Evolutionary conservation across 805 yeast species (phyloP).

Genomic region (Brettanomyces custersianus): DNA sequence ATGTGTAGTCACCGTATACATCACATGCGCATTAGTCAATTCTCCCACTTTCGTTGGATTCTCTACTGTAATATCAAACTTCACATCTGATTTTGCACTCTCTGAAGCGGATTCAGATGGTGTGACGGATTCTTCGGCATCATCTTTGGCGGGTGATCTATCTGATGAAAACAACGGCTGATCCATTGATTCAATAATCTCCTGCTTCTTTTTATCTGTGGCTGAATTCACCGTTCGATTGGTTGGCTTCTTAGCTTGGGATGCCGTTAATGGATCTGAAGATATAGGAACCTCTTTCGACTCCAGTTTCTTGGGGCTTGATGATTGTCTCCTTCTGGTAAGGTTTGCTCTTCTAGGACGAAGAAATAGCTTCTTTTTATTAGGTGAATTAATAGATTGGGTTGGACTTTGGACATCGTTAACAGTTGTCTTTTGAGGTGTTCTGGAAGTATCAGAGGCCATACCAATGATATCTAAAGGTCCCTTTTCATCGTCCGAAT

Average conservation of each 20-base stretch:
- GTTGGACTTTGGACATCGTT: neutral
- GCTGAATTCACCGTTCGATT: neutral
- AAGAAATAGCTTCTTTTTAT: slow-evolving; percentile 32
- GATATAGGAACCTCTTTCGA: neutral
- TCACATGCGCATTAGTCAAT: slow-evolving; percentile 79
- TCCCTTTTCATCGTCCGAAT: slow-evolving; percentile 9
- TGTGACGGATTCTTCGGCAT: neutral
- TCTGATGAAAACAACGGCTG: slow-evolving; percentile 45
- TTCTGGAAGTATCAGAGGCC: slow-evolving; percentile 4
- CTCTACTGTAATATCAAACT: slow-evolving; percentile 64
- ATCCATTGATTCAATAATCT: slow-evolving; percentile 25
- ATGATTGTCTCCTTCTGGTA: slow-evolving; percentile 24
- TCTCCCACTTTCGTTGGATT: slow-evolving; percentile 93
- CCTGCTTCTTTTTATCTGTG: slow-evolving; percentile 20
- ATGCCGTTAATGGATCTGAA: neutral
- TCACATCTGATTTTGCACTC: slow-evolving; percentile 12
- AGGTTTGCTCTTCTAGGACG: slow-evolving; percentile 32
- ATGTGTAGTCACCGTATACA: slow-evolving; percentile 65
- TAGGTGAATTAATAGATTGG: slow-evolving; percentile 24
- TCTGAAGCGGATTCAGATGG: neutral
- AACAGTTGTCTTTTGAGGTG: neutral
- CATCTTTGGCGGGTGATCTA: slow-evolving; percentile 2
- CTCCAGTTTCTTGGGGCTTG: neutral
- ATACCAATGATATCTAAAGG: slow-evolving; percentile 14
- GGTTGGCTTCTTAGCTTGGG: neutral